A percentile compares a stretch with the other conserved stretches of the same genome.
These are phyloP conservation scores for Eleusine coracana DNA, from an alignment of 176 grass and related monocot genomes.

Conservation along the genomic window DNA sequence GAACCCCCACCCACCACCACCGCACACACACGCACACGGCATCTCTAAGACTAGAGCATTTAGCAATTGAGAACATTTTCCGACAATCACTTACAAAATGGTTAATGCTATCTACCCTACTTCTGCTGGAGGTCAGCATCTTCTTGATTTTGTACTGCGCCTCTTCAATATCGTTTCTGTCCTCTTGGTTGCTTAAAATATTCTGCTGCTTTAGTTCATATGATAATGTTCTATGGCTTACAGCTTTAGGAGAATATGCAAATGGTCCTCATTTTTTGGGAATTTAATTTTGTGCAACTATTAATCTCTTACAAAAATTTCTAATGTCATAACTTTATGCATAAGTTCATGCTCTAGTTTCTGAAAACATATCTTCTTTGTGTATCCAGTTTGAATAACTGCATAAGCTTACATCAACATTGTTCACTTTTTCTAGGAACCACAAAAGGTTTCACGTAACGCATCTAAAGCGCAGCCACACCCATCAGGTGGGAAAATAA, in stretches of 20 bases:
- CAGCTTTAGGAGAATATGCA: not conserved
- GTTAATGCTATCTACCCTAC: no score
- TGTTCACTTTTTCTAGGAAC: constrained; percentile 62
- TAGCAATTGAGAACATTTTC: not conserved
- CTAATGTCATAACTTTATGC: not conserved
- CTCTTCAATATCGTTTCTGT: no score
- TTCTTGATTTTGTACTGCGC: no score
- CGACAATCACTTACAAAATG: no score
- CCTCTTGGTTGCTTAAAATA: no score
- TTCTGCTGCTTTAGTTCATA: no score
- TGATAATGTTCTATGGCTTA: no score
- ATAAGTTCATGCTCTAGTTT: constrained; percentile 1
- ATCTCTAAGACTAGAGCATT: no score
- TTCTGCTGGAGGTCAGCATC: no score
- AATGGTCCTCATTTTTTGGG: not conserved
- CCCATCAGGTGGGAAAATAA: constrained; percentile 85
- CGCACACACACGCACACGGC: no score
- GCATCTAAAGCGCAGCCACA: constrained; percentile 36
- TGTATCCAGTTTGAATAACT: constrained; percentile 20
- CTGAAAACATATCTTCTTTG: constrained; percentile 30
- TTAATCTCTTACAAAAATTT: not conserved
- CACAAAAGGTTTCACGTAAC: constrained; percentile 38
- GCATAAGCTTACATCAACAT: constrained; percentile 28
- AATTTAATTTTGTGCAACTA: constrained; percentile 15
- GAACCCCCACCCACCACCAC: not conserved